Conservation (phyloP, 2,329 filamentous ascomycete genomes). For the Aspergillus sp. region DNA sequence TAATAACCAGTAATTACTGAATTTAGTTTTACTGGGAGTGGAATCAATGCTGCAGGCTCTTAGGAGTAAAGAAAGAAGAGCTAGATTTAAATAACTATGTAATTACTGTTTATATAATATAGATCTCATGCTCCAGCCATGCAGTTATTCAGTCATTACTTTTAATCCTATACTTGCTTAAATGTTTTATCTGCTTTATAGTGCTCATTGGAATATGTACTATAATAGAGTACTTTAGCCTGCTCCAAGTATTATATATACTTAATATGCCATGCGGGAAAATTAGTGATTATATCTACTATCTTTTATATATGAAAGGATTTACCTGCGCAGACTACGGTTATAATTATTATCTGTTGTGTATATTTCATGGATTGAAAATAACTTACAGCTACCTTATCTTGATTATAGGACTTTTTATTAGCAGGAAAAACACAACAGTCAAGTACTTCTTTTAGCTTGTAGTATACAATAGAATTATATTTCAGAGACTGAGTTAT, state of each 20-base stretch:
- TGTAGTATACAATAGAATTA: background rate
- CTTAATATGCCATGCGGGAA: background rate
- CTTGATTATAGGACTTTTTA: background rate
- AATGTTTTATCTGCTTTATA: background rate
- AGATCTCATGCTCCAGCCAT: background rate
- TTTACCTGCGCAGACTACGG: background rate
- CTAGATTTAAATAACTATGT: background rate
- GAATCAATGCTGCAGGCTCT: background rate
- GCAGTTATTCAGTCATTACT: background rate
- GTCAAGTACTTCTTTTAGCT: background rate
- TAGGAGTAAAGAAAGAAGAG: background rate
- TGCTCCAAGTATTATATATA: background rate
- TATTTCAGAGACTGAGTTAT: background rate
- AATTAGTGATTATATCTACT: background rate
- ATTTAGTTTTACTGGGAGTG: background rate
- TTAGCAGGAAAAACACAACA: background rate
- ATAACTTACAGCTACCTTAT: background rate
- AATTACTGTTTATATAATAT: background rate
- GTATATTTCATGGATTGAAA: background rate
- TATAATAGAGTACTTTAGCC: background rate
- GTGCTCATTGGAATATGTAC: background rate
- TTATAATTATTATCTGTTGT: background rate
- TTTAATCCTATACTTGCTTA: background rate
- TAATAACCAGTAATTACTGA: background rate
- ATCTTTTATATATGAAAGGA: background rate